These are phyloP conservation scores for Baorangia bicolor DNA, from an alignment of 768 basidiomycete species.

Conservation along the genomic window DNA sequence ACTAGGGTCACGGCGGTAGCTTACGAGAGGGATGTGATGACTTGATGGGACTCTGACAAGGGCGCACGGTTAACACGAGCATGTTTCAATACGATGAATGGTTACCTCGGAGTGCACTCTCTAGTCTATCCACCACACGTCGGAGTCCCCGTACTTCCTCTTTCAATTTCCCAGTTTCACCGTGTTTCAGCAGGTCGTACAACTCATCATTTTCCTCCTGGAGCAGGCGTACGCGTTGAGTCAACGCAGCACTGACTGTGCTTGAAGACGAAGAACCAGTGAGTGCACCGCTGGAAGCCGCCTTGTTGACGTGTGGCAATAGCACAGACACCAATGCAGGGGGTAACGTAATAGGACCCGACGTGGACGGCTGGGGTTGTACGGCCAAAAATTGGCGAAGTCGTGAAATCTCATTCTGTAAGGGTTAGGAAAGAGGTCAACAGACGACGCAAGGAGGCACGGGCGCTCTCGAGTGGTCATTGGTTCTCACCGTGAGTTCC, in stretches of 20 bases:
- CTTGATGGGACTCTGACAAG: constrained; percentile 70
- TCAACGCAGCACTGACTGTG: constrained; percentile 71
- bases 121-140: constrained; percentile 64
- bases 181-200: constrained; percentile 68
- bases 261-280: constrained; percentile 40
- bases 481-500: constrained; percentile 64
- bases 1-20: constrained; percentile 29
- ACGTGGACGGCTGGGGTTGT: constrained; percentile 56
- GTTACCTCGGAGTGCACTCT: constrained; percentile 75
- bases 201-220: constrained; percentile 90
- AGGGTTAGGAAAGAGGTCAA: constrained; percentile 15
- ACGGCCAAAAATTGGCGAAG: constrained; percentile 63
- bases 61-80: constrained; percentile 3
- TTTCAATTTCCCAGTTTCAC: constrained; percentile 78
- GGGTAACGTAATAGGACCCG: constrained; percentile 68
- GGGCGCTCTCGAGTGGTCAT: constrained; percentile 20
- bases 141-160: constrained; percentile 75
- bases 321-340: constrained; percentile 67
- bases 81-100: neutral
- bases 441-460: constrained; percentile 15
- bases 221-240: constrained; percentile 65
- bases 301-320: constrained; percentile 59
- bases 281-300: constrained; percentile 31
- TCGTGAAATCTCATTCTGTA: constrained; percentile 70
- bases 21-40: constrained; percentile 70